Percentiles rank a stretch among this genome's conserved stretches.
Conservation (phyloP, 768 basidiomycete genomes). For the Hypsizygus marmoreus region DNA sequence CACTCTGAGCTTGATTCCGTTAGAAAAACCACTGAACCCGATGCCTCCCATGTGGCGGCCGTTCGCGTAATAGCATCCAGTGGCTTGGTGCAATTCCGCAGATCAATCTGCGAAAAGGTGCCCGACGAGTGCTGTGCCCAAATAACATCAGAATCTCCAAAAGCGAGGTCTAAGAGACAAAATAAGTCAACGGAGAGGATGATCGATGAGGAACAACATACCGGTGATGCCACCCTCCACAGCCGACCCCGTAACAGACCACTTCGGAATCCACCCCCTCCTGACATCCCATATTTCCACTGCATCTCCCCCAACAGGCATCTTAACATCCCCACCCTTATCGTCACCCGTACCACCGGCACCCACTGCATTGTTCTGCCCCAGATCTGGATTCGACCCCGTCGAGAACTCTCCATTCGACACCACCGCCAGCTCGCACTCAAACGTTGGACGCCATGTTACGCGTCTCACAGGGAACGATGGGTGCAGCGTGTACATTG, state of each 20-base stretch:
- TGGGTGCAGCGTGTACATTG: conserved; percentile 72
- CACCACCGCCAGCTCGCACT: conserved; percentile 74
- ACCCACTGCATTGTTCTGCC: conserved; percentile 25
- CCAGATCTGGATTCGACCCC: conserved; percentile 21
- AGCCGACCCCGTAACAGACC: conserved; percentile 66
- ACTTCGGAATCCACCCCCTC: conserved; percentile 80
- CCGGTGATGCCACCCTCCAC: conserved; percentile 77
- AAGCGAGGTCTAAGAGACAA: conserved; percentile 56
- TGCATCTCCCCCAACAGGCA: conserved; percentile 46
- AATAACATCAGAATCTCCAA: conserved; percentile 69
- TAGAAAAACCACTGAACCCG: conserved; percentile 69
- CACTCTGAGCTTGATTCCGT: conserved; percentile 50
- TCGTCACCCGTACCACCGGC: conserved; percentile 8
- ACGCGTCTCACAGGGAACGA: conserved; percentile 75
- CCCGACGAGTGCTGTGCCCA: conserved; percentile 78
- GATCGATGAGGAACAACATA: conserved; percentile 26
- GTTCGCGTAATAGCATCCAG: conserved; percentile 68
- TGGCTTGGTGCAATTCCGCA: conserved; percentile 63
- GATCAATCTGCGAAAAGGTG: conserved; percentile 76
- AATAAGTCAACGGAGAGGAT: not conserved
- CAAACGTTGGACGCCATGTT: conserved; percentile 74
- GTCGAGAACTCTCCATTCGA: conserved; percentile 59
- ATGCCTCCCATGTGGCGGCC: conserved; percentile 65
- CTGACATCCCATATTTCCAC: conserved; percentile 89
- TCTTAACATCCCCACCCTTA: conserved; percentile 11